A percentile compares a stretch with the other conserved stretches of the same genome.
These are phyloP conservation scores for Endocalyx cinctus DNA, from an alignment of 2,329 filamentous ascomycete genomes.

Conservation along the genomic window DNA sequence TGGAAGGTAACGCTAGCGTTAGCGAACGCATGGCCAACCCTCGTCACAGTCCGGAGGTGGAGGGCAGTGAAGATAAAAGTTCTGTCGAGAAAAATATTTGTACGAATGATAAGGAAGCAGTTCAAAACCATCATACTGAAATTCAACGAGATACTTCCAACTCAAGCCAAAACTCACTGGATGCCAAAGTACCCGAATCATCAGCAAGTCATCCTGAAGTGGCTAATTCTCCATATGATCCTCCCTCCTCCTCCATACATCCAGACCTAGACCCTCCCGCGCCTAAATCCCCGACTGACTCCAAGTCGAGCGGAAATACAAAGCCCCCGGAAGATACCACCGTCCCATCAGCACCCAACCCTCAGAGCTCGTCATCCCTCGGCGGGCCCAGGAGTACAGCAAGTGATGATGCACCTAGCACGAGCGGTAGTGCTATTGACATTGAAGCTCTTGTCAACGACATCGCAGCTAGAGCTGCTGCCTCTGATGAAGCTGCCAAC, in stretches of 20 bases:
- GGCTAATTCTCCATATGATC: slow-evolving; percentile 12
- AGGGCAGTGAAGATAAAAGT: no score
- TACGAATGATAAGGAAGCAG: no score
- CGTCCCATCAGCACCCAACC: no score
- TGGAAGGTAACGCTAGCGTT: no score
- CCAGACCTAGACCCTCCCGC: slow-evolving; percentile 7
- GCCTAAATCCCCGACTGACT: slow-evolving; percentile 23
- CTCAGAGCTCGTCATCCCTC: no score
- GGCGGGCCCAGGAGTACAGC: no score
- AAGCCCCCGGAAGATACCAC: slow-evolving; percentile 20
- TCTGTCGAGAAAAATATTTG: no score
- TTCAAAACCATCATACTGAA: neutral
- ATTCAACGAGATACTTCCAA: slow-evolving; percentile 38
- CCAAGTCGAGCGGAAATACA: slow-evolving; percentile 20
- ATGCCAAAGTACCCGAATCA: slow-evolving; percentile 13
- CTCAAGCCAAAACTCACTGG: slow-evolving; percentile 19
- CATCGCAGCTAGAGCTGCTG: slow-evolving; percentile 21
- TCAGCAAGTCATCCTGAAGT: slow-evolving; percentile 11
- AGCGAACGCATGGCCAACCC: no score
- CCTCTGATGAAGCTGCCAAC: slow-evolving; percentile 17
- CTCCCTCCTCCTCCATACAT: slow-evolving; percentile 7
- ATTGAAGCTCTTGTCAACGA: slow-evolving; percentile 23
- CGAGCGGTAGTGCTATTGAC: slow-evolving; percentile 16
- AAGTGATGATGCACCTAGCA: slow-evolving; percentile 8
- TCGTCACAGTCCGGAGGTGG: no score